A percentile compares a stretch with the other conserved stretches of the same genome.
Evolutionary conservation across 371 early-diverging fungal species (phyloP).

Genomic region (Thermomucor indicae-seudaticae): DNA sequence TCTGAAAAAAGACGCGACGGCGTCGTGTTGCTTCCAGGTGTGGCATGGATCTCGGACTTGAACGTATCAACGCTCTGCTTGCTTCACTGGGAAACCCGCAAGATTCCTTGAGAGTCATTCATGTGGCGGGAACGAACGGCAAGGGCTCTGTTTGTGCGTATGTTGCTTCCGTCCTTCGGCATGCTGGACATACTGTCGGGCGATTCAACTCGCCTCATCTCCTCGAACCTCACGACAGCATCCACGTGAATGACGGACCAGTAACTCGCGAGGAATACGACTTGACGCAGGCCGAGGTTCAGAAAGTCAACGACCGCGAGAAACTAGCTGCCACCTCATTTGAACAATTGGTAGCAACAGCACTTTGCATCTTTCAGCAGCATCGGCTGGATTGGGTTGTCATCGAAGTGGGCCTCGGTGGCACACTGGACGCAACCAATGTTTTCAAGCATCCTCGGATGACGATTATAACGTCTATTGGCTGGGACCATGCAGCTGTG

Average conservation of each 20-base stretch:
- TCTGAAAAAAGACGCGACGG: not conserved
- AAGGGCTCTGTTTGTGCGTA: slow-evolving; percentile 78
- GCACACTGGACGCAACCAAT: slow-evolving; percentile 79
- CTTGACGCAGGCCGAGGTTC: slow-evolving; percentile 22
- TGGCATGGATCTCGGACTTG: slow-evolving; percentile 64
- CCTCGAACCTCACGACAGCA: slow-evolving; percentile 60
- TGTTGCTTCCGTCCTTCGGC: slow-evolving; percentile 42
- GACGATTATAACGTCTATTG: slow-evolving; percentile 64
- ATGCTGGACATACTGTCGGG: slow-evolving; percentile 44
- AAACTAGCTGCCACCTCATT: slow-evolving; percentile 44
- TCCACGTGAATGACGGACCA: slow-evolving; percentile 52
- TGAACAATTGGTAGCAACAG: slow-evolving; percentile 61
- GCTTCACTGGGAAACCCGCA: slow-evolving; percentile 58
- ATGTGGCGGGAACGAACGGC: slow-evolving; percentile 88
- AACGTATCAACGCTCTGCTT: slow-evolving; percentile 59
- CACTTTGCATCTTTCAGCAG: slow-evolving; percentile 54
- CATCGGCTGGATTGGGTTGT: slow-evolving; percentile 61
- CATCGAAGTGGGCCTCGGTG: slow-evolving; percentile 84
- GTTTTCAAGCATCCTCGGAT: slow-evolving; percentile 52
- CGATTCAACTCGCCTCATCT: slow-evolving; percentile 81
- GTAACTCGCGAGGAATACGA: slow-evolving; percentile 36
- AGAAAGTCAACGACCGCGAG: slow-evolving; percentile 16
- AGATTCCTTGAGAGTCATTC: slow-evolving; percentile 69
- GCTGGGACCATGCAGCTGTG: slow-evolving; percentile 69
- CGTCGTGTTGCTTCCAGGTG: not conserved